Evolutionary conservation across 306 rosid species (phyloP).

Genomic region (Arachis hypogaea): DNA sequence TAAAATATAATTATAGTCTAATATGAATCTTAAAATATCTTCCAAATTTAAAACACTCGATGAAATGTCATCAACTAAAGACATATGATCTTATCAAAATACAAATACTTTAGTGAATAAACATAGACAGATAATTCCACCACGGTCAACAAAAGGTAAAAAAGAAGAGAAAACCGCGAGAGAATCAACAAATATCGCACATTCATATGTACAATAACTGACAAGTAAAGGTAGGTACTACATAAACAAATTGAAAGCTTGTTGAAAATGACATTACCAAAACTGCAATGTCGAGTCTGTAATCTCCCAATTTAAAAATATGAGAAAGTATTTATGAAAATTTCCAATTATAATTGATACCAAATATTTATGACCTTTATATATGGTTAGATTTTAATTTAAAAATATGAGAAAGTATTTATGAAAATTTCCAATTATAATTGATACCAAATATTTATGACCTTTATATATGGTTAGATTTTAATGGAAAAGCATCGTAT

Average conservation of each 20-base stretch:
- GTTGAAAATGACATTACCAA: constrained; percentile 63
- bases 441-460: too few relatives aligned
- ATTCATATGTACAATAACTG: constrained; percentile 32
- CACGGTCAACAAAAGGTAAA: neutral
- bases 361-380: too few relatives aligned
- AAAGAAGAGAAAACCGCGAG: neutral
- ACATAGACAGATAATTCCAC: constrained; percentile 1
- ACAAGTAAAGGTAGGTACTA: constrained; percentile 14
- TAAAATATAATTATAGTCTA: too few relatives aligned
- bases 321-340: constrained; percentile 10
- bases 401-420: neutral
- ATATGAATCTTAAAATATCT: too few relatives aligned
- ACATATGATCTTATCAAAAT: too few relatives aligned
- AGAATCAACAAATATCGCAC: constrained; percentile 25
- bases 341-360: neutral
- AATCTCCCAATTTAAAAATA: constrained; percentile 75
- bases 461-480: neutral
- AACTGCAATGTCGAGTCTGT: constrained; percentile 91
- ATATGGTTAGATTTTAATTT: constrained; percentile 26
- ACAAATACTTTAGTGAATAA: constrained; percentile 7
- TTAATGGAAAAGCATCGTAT: constrained; percentile 12
- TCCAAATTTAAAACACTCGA: too few relatives aligned
- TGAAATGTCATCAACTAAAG: too few relatives aligned
- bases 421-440: constrained; percentile 18
- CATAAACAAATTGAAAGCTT: constrained; percentile 26